phyloP scores from a whole-genome alignment of 306 rosid genomes.

The Rosa multiflora region DNA sequence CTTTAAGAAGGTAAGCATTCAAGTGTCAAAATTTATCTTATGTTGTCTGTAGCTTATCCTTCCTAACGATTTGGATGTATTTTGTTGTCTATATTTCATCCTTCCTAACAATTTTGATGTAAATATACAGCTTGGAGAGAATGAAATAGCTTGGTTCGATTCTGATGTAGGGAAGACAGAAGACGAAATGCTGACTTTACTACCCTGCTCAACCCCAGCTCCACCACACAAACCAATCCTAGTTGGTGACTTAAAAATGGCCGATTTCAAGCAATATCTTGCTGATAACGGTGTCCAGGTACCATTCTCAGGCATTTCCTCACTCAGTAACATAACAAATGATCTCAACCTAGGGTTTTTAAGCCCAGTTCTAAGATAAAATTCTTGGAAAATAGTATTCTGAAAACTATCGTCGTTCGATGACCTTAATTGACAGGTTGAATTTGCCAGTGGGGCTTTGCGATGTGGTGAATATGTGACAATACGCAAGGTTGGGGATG shows the following conservation, averaged over 20 bases:
- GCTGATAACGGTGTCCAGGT: slow-evolving; percentile 91
- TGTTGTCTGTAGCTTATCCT: slow-evolving; percentile 10
- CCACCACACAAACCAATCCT: slow-evolving; percentile 85
- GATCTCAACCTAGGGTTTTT: background rate
- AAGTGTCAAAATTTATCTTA: background rate
- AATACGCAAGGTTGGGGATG: slow-evolving; percentile 84
- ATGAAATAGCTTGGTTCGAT: slow-evolving; percentile 92
- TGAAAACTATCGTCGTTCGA: background rate
- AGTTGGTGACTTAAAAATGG: slow-evolving; percentile 91
- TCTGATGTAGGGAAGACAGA: slow-evolving; percentile 82
- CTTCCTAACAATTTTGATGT: slow-evolving; percentile 21
- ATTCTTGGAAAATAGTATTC: background rate
- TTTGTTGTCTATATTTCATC: slow-evolving; percentile 9
- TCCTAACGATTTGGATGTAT: slow-evolving; percentile 17
- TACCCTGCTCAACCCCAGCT: slow-evolving; percentile 62
- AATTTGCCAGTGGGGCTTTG: slow-evolving; percentile 80
- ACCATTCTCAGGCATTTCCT: slow-evolving; percentile 20
- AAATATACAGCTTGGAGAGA: slow-evolving; percentile 74
- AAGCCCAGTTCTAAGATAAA: background rate
- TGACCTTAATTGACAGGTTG: slow-evolving; percentile 50
- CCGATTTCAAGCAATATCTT: slow-evolving; percentile 92
- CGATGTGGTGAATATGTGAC: slow-evolving; percentile 96
- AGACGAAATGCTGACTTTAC: slow-evolving; percentile 52
- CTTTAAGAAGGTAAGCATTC: slow-evolving; percentile 73
- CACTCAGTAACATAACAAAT: background rate